phyloP scores from a whole-genome alignment of 2,329 filamentous ascomycete genomes.

The Aspergillus unguis region DNA sequence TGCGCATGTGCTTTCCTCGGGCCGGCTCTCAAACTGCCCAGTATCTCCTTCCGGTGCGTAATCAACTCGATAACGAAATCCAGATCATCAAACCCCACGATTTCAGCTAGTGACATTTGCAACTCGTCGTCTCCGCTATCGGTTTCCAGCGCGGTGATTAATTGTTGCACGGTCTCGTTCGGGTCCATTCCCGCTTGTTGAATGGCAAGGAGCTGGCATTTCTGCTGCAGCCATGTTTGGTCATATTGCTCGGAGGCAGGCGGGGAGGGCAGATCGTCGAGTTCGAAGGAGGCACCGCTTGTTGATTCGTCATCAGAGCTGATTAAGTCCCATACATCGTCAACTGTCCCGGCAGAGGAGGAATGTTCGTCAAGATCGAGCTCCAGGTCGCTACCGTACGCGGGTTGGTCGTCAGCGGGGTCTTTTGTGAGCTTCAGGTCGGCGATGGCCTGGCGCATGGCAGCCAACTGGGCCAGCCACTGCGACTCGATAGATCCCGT shows the following conservation, averaged over 20 bases:
- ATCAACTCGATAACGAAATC: slow-evolving; percentile 93
- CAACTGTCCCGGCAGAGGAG: slow-evolving; percentile 58
- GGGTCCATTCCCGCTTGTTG: slow-evolving; percentile 65
- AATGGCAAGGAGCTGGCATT: slow-evolving; percentile 64
- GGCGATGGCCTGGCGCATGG: slow-evolving; percentile 83
- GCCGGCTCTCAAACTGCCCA: slow-evolving; percentile 39
- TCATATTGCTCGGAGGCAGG: slow-evolving; percentile 46
- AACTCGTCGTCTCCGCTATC: slow-evolving; percentile 74
- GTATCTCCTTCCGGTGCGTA: slow-evolving; percentile 67
- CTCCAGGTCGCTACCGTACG: slow-evolving; percentile 53
- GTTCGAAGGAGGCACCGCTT: slow-evolving; percentile 61
- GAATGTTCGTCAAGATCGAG: slow-evolving; percentile 63
- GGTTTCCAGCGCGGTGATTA: slow-evolving; percentile 69
- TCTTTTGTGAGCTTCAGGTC: slow-evolving; percentile 60
- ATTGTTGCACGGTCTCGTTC: slow-evolving; percentile 71
- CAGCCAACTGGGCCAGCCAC: slow-evolving; percentile 81
- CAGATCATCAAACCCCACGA: slow-evolving; percentile 88
- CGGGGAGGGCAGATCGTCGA: slow-evolving; percentile 39
- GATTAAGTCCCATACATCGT: slow-evolving; percentile 92
- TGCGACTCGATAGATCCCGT: slow-evolving; percentile 47
- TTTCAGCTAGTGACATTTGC: slow-evolving; percentile 84
- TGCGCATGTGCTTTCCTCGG: slow-evolving; percentile 30
- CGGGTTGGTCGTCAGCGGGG: slow-evolving; percentile 37
- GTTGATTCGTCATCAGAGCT: slow-evolving; percentile 68
- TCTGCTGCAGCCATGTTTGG: slow-evolving; percentile 66